These are phyloP conservation scores for Magnolia kwangsiensis DNA, from an alignment of 164 flowering plant species.

Conservation along the genomic window DNA sequence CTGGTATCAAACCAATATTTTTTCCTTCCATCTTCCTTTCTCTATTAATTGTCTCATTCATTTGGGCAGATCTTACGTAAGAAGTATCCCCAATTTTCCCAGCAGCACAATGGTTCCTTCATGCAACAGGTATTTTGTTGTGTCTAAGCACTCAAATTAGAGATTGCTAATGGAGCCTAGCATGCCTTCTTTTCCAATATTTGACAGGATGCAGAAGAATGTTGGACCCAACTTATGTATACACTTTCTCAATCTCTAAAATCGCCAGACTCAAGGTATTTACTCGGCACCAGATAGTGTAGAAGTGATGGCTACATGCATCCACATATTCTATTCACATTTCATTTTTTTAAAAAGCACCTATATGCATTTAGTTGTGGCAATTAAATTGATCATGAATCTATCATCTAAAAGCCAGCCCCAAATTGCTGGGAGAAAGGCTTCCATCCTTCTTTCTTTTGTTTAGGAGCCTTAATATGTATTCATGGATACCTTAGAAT, in stretches of 20 bases:
- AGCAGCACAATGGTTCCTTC: constrained; percentile 70
- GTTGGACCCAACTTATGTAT: constrained; percentile 90
- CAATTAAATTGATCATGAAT: too few species aligned
- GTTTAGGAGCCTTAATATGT: too few species aligned
- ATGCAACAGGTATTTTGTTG: constrained; percentile 82
- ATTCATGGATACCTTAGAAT: too few species aligned
- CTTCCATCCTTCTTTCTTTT: too few species aligned
- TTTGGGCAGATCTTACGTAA: constrained; percentile 71
- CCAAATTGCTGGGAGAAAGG: too few species aligned
- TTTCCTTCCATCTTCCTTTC: background rate
- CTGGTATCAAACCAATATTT: background rate
- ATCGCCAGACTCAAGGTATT: constrained; percentile 55
- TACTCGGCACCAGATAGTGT: background rate
- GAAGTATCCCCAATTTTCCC: constrained; percentile 94
- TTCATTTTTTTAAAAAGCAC: too few species aligned
- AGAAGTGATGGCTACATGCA: background rate
- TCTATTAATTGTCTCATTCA: constrained; percentile 1
- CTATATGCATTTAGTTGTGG: too few species aligned
- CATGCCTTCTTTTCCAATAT: constrained; percentile 5
- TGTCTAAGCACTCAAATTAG: background rate
- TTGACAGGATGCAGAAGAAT: constrained; percentile 95
- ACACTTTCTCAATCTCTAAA: constrained; percentile 82
- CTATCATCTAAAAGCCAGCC: too few species aligned
- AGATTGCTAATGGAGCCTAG: background rate
- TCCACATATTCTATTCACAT: background rate